These are phyloP conservation scores for Phoma sp. DNA, from an alignment of 2,329 filamentous ascomycete species.

Conservation along the genomic window DNA sequence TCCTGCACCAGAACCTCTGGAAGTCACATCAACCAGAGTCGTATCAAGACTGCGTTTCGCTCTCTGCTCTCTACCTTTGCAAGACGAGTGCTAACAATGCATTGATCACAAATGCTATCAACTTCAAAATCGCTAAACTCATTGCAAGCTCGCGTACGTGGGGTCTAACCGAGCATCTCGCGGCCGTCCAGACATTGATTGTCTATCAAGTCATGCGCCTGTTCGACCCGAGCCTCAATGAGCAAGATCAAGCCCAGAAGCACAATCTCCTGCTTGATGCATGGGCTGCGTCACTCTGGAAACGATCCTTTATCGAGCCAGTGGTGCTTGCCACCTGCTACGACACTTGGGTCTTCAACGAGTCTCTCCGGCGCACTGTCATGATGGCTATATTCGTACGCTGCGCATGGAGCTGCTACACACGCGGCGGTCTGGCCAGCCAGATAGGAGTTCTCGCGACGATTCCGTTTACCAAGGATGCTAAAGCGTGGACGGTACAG, in stretches of 20 bases:
- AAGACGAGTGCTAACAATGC: constrained; percentile 27
- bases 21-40: constrained; percentile 25
- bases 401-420: constrained; percentile 30
- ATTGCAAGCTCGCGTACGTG: constrained; percentile 22
- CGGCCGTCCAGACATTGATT: constrained; percentile 41
- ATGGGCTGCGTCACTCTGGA: constrained; percentile 39
- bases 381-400: constrained; percentile 37
- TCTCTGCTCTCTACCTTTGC: constrained; percentile 35
- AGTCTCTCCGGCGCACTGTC: constrained; percentile 37
- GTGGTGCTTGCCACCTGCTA: constrained; percentile 1
- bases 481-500: constrained; percentile 23
- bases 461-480: constrained; percentile 28
- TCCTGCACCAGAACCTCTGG: constrained; percentile 35
- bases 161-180: constrained; percentile 36
- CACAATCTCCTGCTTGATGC: constrained; percentile 32
- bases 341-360: constrained; percentile 34
- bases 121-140: constrained; percentile 28
- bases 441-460: constrained; percentile 30
- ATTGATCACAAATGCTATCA: constrained; percentile 27
- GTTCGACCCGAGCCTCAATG: constrained; percentile 30
- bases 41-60: constrained; percentile 33
- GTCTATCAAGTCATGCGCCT: constrained; percentile 42
- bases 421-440: constrained; percentile 28
- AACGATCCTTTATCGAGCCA: constrained; percentile 22
- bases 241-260: constrained; percentile 21